A percentile compares a stretch with the other conserved stretches of the same genome.
These are phyloP conservation scores for Sanghuangporus baumii DNA, from an alignment of 1,284 basidiomycete genomes.

Conservation along the genomic window DNA sequence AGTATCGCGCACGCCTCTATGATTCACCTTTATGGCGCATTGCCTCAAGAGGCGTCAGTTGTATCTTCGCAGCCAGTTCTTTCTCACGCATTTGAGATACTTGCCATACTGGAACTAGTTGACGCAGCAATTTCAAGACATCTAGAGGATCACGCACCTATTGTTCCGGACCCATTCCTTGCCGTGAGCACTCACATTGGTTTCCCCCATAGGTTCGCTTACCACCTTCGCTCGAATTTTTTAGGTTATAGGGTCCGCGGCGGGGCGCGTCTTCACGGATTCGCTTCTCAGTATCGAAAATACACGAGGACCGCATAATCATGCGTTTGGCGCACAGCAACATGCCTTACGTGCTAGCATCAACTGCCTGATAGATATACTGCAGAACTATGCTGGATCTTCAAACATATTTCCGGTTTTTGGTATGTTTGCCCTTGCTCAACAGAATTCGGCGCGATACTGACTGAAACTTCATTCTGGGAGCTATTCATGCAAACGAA, in stretches of 20 bases:
- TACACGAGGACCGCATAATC: not conserved
- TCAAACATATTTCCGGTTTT: constrained; percentile 17
- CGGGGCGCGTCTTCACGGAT: constrained; percentile 23
- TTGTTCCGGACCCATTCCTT: constrained; percentile 23
- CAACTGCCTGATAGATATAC: constrained; percentile 17
- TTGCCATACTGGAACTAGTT: constrained; percentile 17
- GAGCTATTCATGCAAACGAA: no score
- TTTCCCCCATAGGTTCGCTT: not conserved
- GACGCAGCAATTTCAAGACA: not conserved
- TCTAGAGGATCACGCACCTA: constrained; percentile 14
- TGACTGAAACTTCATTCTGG: no score
- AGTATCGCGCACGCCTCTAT: constrained; percentile 30
- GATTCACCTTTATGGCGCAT: constrained; percentile 32
- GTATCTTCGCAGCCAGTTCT: constrained; percentile 23
- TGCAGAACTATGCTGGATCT: constrained; percentile 8
- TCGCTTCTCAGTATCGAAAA: constrained; percentile 17
- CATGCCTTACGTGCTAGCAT: constrained; percentile 12
- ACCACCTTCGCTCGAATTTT: not conserved
- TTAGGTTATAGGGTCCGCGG: constrained; percentile 26
- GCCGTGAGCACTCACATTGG: constrained; percentile 21
- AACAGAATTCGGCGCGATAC: no score
- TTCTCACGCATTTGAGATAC: constrained; percentile 20
- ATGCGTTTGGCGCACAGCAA: constrained; percentile 3
- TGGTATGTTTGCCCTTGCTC: constrained; percentile 9
- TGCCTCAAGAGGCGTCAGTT: constrained; percentile 22